Conservation (phyloP, 2,329 filamentous ascomycete species). For the Cordyceps cateniannulata region DNA sequence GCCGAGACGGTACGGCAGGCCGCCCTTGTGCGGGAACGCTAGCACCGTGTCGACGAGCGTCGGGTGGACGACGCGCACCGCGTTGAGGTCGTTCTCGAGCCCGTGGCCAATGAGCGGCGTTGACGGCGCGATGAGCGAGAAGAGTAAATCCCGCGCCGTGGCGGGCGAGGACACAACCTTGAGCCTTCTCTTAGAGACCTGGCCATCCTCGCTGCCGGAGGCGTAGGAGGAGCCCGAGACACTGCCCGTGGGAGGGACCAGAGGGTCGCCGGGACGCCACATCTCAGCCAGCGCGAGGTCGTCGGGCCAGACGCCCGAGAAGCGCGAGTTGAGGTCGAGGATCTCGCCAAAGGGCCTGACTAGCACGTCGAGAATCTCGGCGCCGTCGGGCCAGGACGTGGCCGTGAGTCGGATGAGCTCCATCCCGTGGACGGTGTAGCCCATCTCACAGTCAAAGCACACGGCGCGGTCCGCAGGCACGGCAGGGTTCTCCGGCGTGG, state of each 20-base stretch:
- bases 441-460: conserved; percentile 96
- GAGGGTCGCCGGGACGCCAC: conserved; percentile 32
- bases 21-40: conserved; percentile 70
- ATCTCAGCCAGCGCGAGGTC: conserved; percentile 64
- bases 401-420: conserved; percentile 88
- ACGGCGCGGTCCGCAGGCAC: conserved; percentile 55
- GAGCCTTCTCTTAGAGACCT: conserved; percentile 39
- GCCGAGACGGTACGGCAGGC: conserved; percentile 69
- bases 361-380: conserved; percentile 72
- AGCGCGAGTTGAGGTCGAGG: conserved; percentile 85
- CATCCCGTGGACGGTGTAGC: conserved; percentile 80
- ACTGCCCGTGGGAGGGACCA: conserved; percentile 21
- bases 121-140: conserved; percentile 63
- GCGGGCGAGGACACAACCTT: conserved; percentile 71
- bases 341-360: conserved; percentile 79
- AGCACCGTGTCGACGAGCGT: conserved; percentile 80
- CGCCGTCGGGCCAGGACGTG: conserved; percentile 75
- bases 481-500: conserved; percentile 62
- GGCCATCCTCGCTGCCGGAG: conserved; percentile 23
- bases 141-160: conserved; percentile 69
- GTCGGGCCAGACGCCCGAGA: conserved; percentile 77
- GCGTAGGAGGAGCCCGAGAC: conserved; percentile 9
- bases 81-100: conserved; percentile 91
- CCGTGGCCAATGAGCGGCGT: conserved; percentile 90
- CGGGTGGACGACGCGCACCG: conserved; percentile 75